Evolutionary conservation across 1,139 yeast species (phyloP).

Genomic region (Zygosaccharomyces pseudobailii): DNA sequence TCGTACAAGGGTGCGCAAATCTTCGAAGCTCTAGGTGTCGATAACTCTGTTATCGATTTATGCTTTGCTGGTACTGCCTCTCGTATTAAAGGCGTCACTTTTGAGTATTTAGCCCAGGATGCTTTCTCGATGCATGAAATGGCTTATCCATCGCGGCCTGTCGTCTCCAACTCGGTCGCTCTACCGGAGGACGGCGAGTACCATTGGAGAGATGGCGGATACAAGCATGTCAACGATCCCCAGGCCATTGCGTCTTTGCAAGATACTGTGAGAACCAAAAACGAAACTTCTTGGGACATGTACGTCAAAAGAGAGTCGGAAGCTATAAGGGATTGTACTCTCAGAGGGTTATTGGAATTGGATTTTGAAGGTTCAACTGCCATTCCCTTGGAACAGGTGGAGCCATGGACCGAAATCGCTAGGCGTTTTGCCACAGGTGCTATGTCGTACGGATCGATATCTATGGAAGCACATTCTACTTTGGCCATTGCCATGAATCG

Average conservation of each 20-base stretch:
- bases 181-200: conserved; percentile 96
- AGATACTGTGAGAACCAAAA: conserved; percentile 95
- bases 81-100: conserved; percentile 91
- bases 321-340: conserved; percentile 86
- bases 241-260: conserved; percentile 91
- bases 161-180: conserved; percentile 60
- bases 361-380: conserved; percentile 66
- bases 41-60: conserved; percentile 88
- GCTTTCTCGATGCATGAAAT: conserved; percentile 90
- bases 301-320: conserved; percentile 88
- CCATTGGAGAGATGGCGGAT: conserved; percentile 99
- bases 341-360: conserved; percentile 89
- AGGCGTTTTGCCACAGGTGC: conserved; percentile 98
- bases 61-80: conserved; percentile 98
- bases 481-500: conserved; percentile 98
- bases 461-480: conserved; percentile 97
- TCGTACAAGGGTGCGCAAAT: conserved; percentile 98
- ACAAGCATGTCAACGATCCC: conserved; percentile 90
- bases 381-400: conserved; percentile 95
- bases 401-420: conserved; percentile 99
- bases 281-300: conserved; percentile 85
- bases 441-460: conserved; percentile 97
- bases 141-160: conserved; percentile 78
- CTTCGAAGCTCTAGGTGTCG: conserved; percentile 94
- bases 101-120: conserved; percentile 94